Conservation (phyloP, 1,139 yeast species). For the Lodderomyces orthopsilosis region DNA sequence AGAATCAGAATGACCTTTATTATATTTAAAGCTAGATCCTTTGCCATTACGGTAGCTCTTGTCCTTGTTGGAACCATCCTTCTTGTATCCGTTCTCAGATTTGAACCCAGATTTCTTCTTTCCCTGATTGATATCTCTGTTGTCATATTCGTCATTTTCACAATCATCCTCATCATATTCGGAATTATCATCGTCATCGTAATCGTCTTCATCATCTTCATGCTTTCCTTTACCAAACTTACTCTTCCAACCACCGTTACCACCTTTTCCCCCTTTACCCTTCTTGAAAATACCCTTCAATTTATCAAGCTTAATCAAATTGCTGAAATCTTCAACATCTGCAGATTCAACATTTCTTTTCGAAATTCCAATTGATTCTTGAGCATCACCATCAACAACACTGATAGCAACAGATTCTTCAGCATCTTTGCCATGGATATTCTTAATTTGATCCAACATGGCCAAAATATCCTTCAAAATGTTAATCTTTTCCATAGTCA, state of each 20-base stretch:
- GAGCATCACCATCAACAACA: slow-evolving; percentile 6
- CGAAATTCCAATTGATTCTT: neutral
- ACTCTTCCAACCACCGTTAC: slow-evolving; percentile 3
- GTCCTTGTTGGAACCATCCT: neutral
- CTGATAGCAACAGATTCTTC: neutral
- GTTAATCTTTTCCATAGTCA: slow-evolving; percentile 13
- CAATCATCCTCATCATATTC: neutral
- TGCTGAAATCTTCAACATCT: slow-evolving; percentile 1
- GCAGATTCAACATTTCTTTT: neutral
- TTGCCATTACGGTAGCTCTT: neutral
- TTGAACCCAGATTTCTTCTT: neutral
- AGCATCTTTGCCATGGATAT: neutral
- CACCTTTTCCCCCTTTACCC: slow-evolving; percentile 6
- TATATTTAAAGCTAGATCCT: neutral
- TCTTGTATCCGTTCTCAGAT: neutral
- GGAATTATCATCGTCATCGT: neutral
- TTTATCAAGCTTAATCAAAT: slow-evolving; percentile 3
- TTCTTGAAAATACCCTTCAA: slow-evolving; percentile 3
- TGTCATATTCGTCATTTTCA: neutral
- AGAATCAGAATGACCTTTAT: neutral
- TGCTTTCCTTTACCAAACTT: slow-evolving; percentile 1
- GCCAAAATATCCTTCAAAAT: slow-evolving; percentile 13
- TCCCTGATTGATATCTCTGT: neutral
- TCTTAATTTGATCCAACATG: slow-evolving; percentile 12
- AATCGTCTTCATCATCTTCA: slow-evolving; percentile 3